Base-by-base conservation (phyloP, 2,329 filamentous ascomycete species). In the Ceratocystis albifundus region DNA sequence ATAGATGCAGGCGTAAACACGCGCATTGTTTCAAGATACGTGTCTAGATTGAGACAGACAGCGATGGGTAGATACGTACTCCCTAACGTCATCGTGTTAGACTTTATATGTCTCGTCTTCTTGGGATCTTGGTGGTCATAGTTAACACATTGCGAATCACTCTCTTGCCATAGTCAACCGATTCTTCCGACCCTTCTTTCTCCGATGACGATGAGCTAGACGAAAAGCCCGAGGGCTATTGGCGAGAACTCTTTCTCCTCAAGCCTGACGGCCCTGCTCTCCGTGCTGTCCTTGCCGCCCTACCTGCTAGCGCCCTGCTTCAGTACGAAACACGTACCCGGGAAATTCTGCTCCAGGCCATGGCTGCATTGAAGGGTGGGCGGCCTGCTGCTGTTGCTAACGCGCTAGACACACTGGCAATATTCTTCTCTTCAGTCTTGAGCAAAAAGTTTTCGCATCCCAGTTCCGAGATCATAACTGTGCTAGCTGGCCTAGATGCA, bases 361-460 rank as follows among this genome's bases (percentile, higher is more conserved):
- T 96, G 57, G 80, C 78, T 44, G 44, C 57, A 5, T 15, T 61
- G 20, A 32, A 48, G 44, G 20, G 55, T 1, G 28, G 20, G 20
- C 46, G 28, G 20, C 53, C 41, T 17, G 41, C 61, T 7, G 63
- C 48, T 6, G 22, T 41, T 15, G 22, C 55, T 17, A 62, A 65
- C 25, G 64, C 59, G 5, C 25, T 68, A 8, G 59, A 62, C 89
- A 97, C 92, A 68, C 82, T 97, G 73, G 91, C 88, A 75, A 86
- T 89, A 61, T 96, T 97, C 76, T 82, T 99, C 73, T 86, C 87
- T 62, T 85, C 86, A 65, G 82, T 96, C 20, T 80, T 97, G 69
- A 84, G 84, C 67, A 99, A 97, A 77, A 90, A 88, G 74, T 99
- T 96, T 75, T 91, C 89, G 28, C 96, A 96, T 72, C 89, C 92